Evolutionary conservation across 306 rosid species (phyloP), one percentile per base, ranked within the genome.

Genomic region (Parietaria judaica): DNA sequence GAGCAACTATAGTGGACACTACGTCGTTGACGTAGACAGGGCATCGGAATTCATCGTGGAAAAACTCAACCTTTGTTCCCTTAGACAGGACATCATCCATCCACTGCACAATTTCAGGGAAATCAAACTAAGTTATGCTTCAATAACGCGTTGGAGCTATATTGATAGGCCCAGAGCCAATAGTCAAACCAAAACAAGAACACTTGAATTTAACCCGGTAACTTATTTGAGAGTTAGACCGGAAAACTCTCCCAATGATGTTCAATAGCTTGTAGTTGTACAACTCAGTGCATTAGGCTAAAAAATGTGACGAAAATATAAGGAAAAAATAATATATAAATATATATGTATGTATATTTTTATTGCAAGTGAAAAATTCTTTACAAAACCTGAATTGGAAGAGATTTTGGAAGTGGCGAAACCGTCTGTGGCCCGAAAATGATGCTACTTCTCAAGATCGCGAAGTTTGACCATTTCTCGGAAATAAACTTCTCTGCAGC

Each of bases 391-490:
- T 91, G 96, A 70, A 91, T 77, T 36, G 92, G 98, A 63, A 92
- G 98, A 74, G 98, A 92, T 72, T 88, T 86, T 54, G 92, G 77
- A 75, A 92, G 88, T 9, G 92, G 95, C 51, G 95, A 83, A 63
- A 80, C 60, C 35, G 96, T 85, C 74, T 85, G 96, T 58, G 86
- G 95, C 63, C 98, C 98, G 72, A 78, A 92, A 39, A 92, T 92
- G 77, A 92, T 92, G 73, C 96, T 92, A 73, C 96, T 88, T 84
- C 98, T 86, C 79, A 92, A 65, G 76, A 88, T 82, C 57, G 90
- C 88, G 69, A 70, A 80, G 81, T 88, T 88, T 2, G 81, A 70
- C 54, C 62, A 88, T 34, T 79, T 89, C 70, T 84, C 85, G 12
- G 74, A 68, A 66, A 92, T 80, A 65, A 84, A 74, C 75, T 84